phyloP scores from a whole-genome alignment of 257 asterid genomes.

The Lycium ferocissimum region DNA sequence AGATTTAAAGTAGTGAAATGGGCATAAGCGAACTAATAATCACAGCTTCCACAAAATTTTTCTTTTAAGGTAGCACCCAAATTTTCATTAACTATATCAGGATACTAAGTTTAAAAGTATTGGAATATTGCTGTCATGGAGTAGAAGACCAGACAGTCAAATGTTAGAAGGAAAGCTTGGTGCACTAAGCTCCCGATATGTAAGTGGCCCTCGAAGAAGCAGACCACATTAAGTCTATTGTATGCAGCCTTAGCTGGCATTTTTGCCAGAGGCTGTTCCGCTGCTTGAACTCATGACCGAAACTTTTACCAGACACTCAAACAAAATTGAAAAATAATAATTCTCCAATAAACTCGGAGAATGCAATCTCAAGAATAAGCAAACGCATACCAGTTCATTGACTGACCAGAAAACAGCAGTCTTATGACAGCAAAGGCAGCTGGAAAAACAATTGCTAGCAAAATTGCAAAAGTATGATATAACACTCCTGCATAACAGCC shows the following conservation, averaged over 20 bases:
- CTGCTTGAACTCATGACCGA: neutral
- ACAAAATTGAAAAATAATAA: neutral
- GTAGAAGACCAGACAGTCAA: slow-evolving; percentile 1
- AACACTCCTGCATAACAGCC: slow-evolving; percentile 67
- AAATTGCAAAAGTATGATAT: slow-evolving; percentile 70
- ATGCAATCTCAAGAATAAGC: slow-evolving; percentile 32
- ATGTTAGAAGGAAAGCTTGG: neutral
- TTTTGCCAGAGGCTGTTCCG: slow-evolving; percentile 8
- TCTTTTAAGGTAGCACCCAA: neutral
- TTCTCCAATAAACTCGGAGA: slow-evolving; percentile 27
- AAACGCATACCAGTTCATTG: slow-evolving; percentile 85
- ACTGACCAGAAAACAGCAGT: slow-evolving; percentile 65
- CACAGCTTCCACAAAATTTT: slow-evolving; percentile 1
- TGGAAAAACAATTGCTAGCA: slow-evolving; percentile 75
- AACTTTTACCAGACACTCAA: slow-evolving; percentile 5
- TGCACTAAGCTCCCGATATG: neutral
- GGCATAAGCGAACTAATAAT: slow-evolving; percentile 3
- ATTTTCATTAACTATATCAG: neutral
- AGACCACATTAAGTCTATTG: neutral
- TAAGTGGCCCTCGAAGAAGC: neutral
- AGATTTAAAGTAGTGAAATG: neutral
- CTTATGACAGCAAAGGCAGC: slow-evolving; percentile 68
- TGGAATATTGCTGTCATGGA: neutral
- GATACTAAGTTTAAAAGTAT: neutral
- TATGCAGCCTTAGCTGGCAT: neutral